A percentile compares a stretch with the other conserved stretches of the same genome.
phyloP scores from a whole-genome alignment of 495 filamentous ascomycete species.

The Aspergillus avenaceus region DNA sequence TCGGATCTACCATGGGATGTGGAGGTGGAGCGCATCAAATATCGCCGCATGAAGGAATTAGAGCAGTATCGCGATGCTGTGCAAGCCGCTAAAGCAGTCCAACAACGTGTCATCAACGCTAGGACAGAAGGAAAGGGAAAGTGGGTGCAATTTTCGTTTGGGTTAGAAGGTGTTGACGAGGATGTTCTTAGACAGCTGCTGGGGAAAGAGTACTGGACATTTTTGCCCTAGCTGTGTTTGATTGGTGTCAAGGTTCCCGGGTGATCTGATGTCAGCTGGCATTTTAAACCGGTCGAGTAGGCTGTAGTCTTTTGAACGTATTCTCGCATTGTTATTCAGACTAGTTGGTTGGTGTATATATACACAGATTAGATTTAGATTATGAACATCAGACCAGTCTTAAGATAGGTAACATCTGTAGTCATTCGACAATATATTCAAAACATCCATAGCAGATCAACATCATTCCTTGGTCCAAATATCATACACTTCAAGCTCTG shows the following conservation, averaged over 20 bases:
- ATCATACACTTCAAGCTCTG: too few species aligned
- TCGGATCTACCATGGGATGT: slow-evolving; percentile 26
- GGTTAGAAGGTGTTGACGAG: slow-evolving; percentile 20
- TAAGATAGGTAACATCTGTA: too few species aligned
- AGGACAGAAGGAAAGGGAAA: slow-evolving; percentile 31
- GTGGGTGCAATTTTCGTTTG: slow-evolving; percentile 35
- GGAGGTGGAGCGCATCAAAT: slow-evolving; percentile 27
- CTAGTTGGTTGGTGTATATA: too few species aligned
- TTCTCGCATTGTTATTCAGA: too few species aligned
- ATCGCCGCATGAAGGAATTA: slow-evolving; percentile 22
- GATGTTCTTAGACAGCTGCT: slow-evolving; percentile 15
- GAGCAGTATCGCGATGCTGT: slow-evolving; percentile 21
- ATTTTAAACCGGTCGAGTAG: too few species aligned
- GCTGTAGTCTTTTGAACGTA: too few species aligned
- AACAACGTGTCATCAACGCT: slow-evolving; percentile 21
- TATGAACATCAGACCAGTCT: too few species aligned
- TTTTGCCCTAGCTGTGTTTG: neutral
- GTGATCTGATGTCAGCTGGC: too few species aligned
- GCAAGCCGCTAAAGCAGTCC: slow-evolving; percentile 19
- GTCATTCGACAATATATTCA: too few species aligned
- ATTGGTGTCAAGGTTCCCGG: slow-evolving; percentile 19
- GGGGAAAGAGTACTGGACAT: slow-evolving; percentile 11
- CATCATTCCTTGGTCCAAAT: too few species aligned
- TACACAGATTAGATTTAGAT: too few species aligned
- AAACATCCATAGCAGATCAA: too few species aligned